A percentile compares a stretch with the other conserved stretches of the same genome.
phyloP scores from a whole-genome alignment of 2,329 filamentous ascomycete genomes.

The Verticillium dahliae region DNA sequence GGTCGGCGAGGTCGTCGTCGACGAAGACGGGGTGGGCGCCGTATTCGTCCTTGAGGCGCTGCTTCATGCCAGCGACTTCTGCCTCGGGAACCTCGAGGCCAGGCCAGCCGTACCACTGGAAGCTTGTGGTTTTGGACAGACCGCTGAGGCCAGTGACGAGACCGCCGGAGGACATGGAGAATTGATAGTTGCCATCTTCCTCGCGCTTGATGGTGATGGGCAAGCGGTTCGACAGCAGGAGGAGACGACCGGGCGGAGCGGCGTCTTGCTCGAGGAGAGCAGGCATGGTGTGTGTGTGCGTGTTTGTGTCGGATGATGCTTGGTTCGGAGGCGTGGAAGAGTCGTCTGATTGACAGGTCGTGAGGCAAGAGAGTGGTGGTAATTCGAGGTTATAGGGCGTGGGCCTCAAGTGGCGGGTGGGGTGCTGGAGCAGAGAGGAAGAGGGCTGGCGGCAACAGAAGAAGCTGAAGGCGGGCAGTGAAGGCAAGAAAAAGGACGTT shows the following conservation, averaged over 20 bases:
- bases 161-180: slow-evolving; percentile 94
- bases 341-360: not conserved
- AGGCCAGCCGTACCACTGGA: slow-evolving; percentile 99
- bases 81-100: slow-evolving; percentile 84
- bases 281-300: slow-evolving; percentile 25
- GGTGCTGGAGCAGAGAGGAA: not conserved
- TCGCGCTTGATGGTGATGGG: slow-evolving; percentile 95
- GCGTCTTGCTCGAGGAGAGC: slow-evolving; percentile 24
- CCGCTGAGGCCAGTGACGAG: slow-evolving; percentile 91
- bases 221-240: slow-evolving; percentile 89
- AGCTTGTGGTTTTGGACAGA: slow-evolving; percentile 83
- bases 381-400: not conserved
- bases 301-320: not conserved
- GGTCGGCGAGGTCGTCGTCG: slow-evolving; percentile 85
- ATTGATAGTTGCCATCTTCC: slow-evolving; percentile 85
- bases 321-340: not conserved
- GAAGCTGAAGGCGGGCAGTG: not conserved
- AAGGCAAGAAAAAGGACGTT: not conserved
- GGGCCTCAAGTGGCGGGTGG: not conserved
- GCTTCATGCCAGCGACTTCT: slow-evolving; percentile 68
- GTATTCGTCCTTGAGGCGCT: slow-evolving; percentile 79
- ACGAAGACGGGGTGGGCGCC: slow-evolving; percentile 89
- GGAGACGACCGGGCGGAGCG: slow-evolving; percentile 45
- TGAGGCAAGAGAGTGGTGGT: not conserved
- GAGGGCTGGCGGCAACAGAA: not conserved